Percentiles rank a stretch among this genome's conserved stretches.
Conservation (phyloP, 2,329 filamentous ascomycete genomes). For the Macrophomina phaseolina region DNA sequence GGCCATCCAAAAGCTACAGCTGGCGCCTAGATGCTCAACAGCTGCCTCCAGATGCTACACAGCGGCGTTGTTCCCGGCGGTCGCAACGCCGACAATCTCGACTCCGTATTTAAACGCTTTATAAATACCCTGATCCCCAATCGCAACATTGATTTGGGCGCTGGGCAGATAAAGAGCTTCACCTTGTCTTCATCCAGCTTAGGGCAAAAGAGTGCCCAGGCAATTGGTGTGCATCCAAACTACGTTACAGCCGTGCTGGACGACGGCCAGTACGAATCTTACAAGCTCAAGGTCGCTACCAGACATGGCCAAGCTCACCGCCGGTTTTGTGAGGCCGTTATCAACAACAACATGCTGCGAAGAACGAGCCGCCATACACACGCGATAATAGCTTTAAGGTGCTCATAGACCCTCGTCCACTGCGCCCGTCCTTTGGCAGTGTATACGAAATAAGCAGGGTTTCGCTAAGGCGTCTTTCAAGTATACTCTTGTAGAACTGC, state of each 20-base stretch:
- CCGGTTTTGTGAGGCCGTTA: too few relatives aligned
- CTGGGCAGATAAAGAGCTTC: slow-evolving; percentile 97
- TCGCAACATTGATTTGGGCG: slow-evolving; percentile 94
- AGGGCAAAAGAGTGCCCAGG: slow-evolving; percentile 98
- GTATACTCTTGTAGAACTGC: too few relatives aligned
- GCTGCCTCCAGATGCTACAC: slow-evolving; percentile 93
- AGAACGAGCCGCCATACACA: too few relatives aligned
- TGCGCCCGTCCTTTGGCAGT: too few relatives aligned
- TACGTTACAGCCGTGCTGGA: slow-evolving; percentile 96
- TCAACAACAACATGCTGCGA: too few relatives aligned
- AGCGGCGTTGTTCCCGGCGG: slow-evolving; percentile 93
- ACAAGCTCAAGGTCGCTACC: slow-evolving; percentile 57
- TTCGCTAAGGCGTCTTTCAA: too few relatives aligned
- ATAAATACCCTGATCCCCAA: slow-evolving; percentile 98
- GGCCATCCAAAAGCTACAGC: slow-evolving; percentile 99
- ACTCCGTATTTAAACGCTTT: slow-evolving; percentile 95
- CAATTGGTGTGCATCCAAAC: slow-evolving; percentile 94
- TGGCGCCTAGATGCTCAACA: slow-evolving; percentile 99
- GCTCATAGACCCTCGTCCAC: too few relatives aligned
- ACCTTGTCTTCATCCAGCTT: slow-evolving; percentile 88
- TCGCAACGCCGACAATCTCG: slow-evolving; percentile 94
- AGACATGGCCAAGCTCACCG: too few relatives aligned
- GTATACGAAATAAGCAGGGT: too few relatives aligned
- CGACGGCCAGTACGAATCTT: slow-evolving; percentile 77
- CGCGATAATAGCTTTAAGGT: too few relatives aligned